These are phyloP conservation scores for Rhazya stricta DNA, from an alignment of 257 asterid genomes.

Conservation along the genomic window DNA sequence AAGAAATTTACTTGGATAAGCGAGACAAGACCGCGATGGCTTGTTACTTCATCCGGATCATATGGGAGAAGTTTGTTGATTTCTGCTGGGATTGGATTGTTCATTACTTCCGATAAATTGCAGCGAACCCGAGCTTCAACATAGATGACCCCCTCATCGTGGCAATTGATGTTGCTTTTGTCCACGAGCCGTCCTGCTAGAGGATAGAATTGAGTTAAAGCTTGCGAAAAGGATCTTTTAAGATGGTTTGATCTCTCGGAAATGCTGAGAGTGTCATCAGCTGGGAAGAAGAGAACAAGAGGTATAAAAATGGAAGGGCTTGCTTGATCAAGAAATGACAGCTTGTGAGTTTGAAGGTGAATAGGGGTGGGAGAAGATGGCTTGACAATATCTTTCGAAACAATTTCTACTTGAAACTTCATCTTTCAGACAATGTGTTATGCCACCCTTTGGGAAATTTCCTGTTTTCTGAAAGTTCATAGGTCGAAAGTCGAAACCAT, in stretches of 20 bases:
- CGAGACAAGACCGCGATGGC: constrained; percentile 8
- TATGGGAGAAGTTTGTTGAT: constrained; percentile 35
- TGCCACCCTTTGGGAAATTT: no score
- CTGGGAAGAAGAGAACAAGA: constrained; percentile 31
- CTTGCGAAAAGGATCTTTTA: constrained; percentile 33
- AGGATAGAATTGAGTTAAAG: constrained; percentile 38
- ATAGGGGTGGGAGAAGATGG: constrained; percentile 39
- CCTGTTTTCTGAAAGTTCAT: no score
- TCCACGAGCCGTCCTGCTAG: constrained; percentile 39
- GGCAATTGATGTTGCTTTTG: constrained; percentile 31
- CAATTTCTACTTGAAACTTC: constrained; percentile 27
- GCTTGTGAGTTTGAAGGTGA: constrained; percentile 18
- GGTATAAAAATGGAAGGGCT: constrained; percentile 34
- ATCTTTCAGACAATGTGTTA: no score
- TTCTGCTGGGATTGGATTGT: constrained; percentile 21
- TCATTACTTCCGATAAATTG: constrained; percentile 16
- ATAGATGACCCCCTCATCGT: no score
- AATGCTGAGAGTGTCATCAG: constrained; percentile 16
- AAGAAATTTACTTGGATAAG: constrained; percentile 30
- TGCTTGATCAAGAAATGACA: constrained; percentile 47
- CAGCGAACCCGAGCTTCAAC: no score
- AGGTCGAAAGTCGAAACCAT: no score
- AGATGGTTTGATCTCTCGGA: constrained; percentile 25
- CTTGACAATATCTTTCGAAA: constrained; percentile 31
- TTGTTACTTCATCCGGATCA: constrained; percentile 20